Evolutionary conservation across 306 rosid species (phyloP), one percentile per base, ranked within the genome.

Genomic region (Pachyrhizus erosus): DNA sequence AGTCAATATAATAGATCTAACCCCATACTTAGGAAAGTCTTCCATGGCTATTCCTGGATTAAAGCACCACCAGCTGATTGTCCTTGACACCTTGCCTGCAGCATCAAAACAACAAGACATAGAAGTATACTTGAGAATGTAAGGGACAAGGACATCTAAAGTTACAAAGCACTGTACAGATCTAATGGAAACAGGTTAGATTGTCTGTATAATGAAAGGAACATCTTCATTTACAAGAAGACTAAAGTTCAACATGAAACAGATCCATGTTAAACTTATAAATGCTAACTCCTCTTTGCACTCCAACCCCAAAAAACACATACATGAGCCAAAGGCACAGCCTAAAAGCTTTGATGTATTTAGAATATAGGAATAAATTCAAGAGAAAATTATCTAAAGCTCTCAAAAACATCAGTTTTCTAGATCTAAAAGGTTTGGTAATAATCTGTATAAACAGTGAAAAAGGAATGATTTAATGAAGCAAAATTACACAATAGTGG

Each of bases 31-130:
- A 81, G 80, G 79, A 85, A 95, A 91, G 73, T 39, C 91, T 87
- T 95, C 94, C 99, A 95, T 82, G 61, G 99, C 97, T 85, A 93
- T 84, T 89, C 99, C 99, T 34, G 99, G 99, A 80, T 95, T 92
- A 86, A 95, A 95, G 87, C 99, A 95, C 99, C 99, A 95, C 99
- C 99, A 93, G 87, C 99, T 88, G 81, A 95, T 94, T 65, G 92
- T 92, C 84, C 98, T 91, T 15, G 98, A 89, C 77, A 88, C 86
- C 84, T 89, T 91, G 54, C 97, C 98, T 95, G 88, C 54, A 87
- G 75, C 66, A 69, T 62, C 67, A 76, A 81, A 62, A 83, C 42
- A 75, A 57, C 48, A 48, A 86, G 68, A 72, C 39, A 70, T 78
- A 29, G 27, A 13, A 33, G 15, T 20, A 21, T 80, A 80, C 72